Percentiles rank a stretch among this genome's conserved stretches.
These are phyloP conservation scores for Amorphotheca resinae DNA, from an alignment of 495 filamentous ascomycete species.

Conservation along the genomic window DNA sequence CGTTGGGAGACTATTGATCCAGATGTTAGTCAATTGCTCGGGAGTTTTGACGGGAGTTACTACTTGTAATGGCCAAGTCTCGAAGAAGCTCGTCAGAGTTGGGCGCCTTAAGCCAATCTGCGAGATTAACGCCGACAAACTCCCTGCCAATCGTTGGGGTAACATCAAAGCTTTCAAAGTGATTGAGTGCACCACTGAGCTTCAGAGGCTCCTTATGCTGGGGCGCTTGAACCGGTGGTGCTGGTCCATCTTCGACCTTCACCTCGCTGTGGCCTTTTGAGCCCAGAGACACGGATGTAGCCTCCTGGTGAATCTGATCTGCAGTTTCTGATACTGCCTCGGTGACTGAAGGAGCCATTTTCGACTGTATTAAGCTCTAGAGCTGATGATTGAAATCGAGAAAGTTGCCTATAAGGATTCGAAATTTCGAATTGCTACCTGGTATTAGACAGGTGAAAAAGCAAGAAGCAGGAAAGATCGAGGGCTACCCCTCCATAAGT, in stretches of 20 bases:
- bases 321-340: constrained; percentile 11
- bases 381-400: background rate
- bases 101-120: constrained; percentile 41
- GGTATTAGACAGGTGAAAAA: background rate
- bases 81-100: constrained; percentile 56
- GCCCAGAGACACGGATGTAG: constrained; percentile 4
- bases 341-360: constrained; percentile 18
- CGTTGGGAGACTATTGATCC: constrained; percentile 54
- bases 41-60: constrained; percentile 25
- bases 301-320: constrained; percentile 17
- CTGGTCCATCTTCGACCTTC: background rate
- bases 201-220: constrained; percentile 14
- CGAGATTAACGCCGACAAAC: constrained; percentile 46
- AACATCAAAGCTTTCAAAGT: constrained; percentile 48
- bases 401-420: background rate
- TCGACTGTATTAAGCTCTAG: background rate
- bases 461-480: background rate
- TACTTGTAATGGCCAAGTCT: constrained; percentile 56
- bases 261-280: constrained; percentile 1
- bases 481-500: constrained; percentile 1
- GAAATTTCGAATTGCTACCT: background rate
- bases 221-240: constrained; percentile 7
- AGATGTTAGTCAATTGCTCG: constrained; percentile 2
- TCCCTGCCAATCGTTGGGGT: constrained; percentile 59
- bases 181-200: constrained; percentile 37